Evolutionary conservation across 2,329 filamentous ascomycete species (phyloP), one percentile per base, ranked within the genome.

Genomic region (Penicillium thymicola): DNA sequence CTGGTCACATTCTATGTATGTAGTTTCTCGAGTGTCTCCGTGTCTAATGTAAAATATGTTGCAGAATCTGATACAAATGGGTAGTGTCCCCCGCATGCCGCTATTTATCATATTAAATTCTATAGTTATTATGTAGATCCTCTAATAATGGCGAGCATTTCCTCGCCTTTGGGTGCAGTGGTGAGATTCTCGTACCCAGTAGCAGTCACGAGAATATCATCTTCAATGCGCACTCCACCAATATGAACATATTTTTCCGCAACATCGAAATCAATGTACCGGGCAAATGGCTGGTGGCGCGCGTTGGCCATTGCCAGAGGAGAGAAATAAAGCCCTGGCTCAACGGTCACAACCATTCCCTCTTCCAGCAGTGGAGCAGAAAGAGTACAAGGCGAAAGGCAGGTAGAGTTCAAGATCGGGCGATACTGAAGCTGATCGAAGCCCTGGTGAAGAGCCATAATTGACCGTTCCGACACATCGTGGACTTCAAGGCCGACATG

Each of bases 121-220:
- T 27, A 44, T 27, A 44, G n/a, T n/a, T 7, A 7, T 52, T 55
- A 59, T 40, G 48, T 2, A 56, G 58, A 64, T 16, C 40, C 57
- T 18, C 71, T 69, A 59, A 78, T 75, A 44, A 76, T 71, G 46
- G 73, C 69, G 45, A 77, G 62, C 68, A 75, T 75, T 50, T 78
- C 80, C 3, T 86, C 79, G 54, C 88, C 86, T 72, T 91, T 92
- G 5, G 85, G 81, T 4, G 86, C 86, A 13, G 84, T 85, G 0
- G 89, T 92, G 62, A 92, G 70, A 70, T 92, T 92, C 67, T 89
- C 84, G 59, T 82, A 84, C 6, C 89, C 88, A 23, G 79, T 78
- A 48, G 83, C 79, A 0, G 88, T 92, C 59, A 92, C 85, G 27
- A 91, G 75, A 30, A 92, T 81, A 68, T 92, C 89, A 68, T 78